Conservation (phyloP, 495 filamentous ascomycete genomes). For the Hypoxylon fuscum region DNA sequence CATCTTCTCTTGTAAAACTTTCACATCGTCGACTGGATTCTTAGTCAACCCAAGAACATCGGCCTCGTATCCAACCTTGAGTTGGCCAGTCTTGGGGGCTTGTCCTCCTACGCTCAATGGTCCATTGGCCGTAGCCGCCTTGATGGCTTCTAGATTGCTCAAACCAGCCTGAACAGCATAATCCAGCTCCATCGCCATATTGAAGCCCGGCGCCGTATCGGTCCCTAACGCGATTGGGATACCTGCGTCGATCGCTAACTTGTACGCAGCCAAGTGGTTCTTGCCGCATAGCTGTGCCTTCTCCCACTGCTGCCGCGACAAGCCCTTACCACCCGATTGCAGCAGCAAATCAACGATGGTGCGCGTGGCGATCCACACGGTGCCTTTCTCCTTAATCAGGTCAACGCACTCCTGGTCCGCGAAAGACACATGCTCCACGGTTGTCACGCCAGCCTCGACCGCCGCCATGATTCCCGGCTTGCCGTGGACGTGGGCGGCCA, state of each 20-base stretch:
- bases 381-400: constrained; percentile 57
- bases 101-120: constrained; percentile 54
- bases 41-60: constrained; percentile 56
- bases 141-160: constrained; percentile 61
- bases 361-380: constrained; percentile 56
- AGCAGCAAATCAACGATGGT: constrained; percentile 50
- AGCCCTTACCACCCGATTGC: constrained; percentile 40
- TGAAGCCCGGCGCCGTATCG: constrained; percentile 54
- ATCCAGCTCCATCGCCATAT: constrained; percentile 57
- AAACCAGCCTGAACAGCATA: constrained; percentile 61
- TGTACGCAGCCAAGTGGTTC: constrained; percentile 48
- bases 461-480: constrained; percentile 62
- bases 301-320: constrained; percentile 47
- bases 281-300: constrained; percentile 52
- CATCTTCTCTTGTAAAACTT: constrained; percentile 49
- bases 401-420: constrained; percentile 57
- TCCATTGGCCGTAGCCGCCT: constrained; percentile 61
- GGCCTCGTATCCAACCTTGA: constrained; percentile 59
- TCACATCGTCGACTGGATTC: constrained; percentile 59
- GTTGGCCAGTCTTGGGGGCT: constrained; percentile 58
- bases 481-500: constrained; percentile 62
- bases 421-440: constrained; percentile 58
- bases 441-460: constrained; percentile 54
- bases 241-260: constrained; percentile 54
- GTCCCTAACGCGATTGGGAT: constrained; percentile 55